These are phyloP conservation scores for Wickerhamiella lipophila DNA, from an alignment of 805 yeast species.

Conservation along the genomic window DNA sequence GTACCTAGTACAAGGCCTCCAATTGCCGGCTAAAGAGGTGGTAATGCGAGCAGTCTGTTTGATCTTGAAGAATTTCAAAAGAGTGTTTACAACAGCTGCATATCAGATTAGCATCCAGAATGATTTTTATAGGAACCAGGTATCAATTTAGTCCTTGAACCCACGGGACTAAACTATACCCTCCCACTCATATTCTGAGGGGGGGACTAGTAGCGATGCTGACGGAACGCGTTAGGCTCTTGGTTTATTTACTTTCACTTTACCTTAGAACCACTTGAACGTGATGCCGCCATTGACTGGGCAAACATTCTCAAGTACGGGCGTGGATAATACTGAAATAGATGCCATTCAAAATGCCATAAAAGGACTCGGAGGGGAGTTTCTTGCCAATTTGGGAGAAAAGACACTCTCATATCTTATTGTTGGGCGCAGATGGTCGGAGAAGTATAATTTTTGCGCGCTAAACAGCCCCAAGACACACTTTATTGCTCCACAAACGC, in stretches of 20 bases:
- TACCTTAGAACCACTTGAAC: neutral
- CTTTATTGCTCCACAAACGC: constrained; percentile 39
- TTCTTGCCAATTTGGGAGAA: constrained; percentile 12
- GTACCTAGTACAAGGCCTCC: neutral
- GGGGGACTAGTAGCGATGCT: neutral
- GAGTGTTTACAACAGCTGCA: too few relatives aligned
- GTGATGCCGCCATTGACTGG: constrained; percentile 4
- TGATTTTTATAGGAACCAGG: too few relatives aligned
- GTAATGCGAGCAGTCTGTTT: too few relatives aligned
- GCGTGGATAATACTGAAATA: constrained; percentile 16
- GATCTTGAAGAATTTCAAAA: too few relatives aligned
- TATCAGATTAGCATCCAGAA: too few relatives aligned
- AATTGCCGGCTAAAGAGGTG: neutral
- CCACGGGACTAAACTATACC: too few relatives aligned
- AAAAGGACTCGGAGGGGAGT: constrained; percentile 20
- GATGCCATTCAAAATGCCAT: constrained; percentile 13
- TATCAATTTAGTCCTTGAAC: too few relatives aligned
- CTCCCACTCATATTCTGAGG: neutral
- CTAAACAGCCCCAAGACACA: constrained; percentile 37
- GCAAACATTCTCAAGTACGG: constrained; percentile 15
- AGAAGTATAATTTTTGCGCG: constrained; percentile 42
- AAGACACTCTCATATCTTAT: constrained; percentile 30
- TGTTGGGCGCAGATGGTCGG: constrained; percentile 41
- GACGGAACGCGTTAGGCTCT: neutral
- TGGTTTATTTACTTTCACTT: neutral